Evolutionary conservation across 768 basidiomycete species (phyloP), one percentile per base, ranked within the genome.

Genomic region (Dacryopinax primogenitus): DNA sequence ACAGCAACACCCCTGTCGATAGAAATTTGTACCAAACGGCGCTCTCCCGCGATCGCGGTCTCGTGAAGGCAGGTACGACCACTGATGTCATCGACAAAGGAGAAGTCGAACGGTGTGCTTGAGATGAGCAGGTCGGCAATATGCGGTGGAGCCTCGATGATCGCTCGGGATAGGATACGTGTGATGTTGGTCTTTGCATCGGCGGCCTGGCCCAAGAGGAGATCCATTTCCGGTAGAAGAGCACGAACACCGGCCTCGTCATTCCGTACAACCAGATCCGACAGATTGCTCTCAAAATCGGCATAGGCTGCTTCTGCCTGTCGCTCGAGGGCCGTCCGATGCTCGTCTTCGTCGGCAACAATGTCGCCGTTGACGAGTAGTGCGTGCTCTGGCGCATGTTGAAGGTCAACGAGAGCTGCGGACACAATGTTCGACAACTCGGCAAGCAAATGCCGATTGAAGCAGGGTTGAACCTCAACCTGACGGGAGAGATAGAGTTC

Each of bases 381-480:
- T 70, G 86, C 81, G 16, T 84, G 88, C 30, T 83, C 83, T 16
- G 86, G 84, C 11, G 89, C 77, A 73, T 92, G 85, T 18, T 87
- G 86, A 63, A 90, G 79, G 69, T 91, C 87, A 18, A 92, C 77
- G 23, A 91, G 82, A 72, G 88, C 90, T 15, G 86, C 84, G 0
- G 93, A 86, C 26, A 93, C 90, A 4, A 89, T 91, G 72, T 99
- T 93, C 28, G 93, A 88, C 41, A 99, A 80, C 73, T 96, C 92
- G 64, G 94, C 90, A 64, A 99, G 64, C 65, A 88, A 90, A 79
- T 94, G 92, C 76, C 94, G 80, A 72, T 97, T 94, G 77, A 97
- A 97, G 44, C 94, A 92, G 0, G 94, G 96, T 71, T 98, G 96
- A n/a, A 98, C 90, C 69, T 99, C 96, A 1, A 99, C 94, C 73